Base-by-base conservation (phyloP, 1,284 basidiomycete species). In the Cryptococcus maquisensis region DNA sequence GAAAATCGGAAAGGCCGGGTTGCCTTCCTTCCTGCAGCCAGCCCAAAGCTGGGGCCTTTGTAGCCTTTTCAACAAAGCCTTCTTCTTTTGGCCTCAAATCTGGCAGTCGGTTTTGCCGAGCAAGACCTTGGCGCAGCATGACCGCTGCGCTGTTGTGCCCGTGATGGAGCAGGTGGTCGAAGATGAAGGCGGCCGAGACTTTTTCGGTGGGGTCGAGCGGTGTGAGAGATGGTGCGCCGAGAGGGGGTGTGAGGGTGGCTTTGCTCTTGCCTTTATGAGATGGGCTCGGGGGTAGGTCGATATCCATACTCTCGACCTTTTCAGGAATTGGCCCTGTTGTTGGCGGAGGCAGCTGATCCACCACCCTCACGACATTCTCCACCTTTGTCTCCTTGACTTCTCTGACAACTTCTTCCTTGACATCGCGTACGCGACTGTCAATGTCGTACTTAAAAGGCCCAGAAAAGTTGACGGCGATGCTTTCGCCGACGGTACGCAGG, bases 401-500 rank as follows among this genome's bases (percentile, higher is more conserved):
- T 16, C 24, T 44, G 21, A 18, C 12, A 8, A 44, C 18, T 24
- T 23, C 24, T 23, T 44, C 43, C 24, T 44, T 44, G 16, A 10
- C 43, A 12, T 24, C 43, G 12, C 43, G 81, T 26, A 88, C 86
- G 66, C 91, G 83, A 51, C 84, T 82, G 54, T 89, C 86, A 67
- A 97, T 94, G 71, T 94, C 90, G 71, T 84, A 96, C 65, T 79
- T 81, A 82, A 96, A 97, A 1, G 85, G 81, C 16, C 85, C 83
- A 57, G 45, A 88, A 71, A 96, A 93, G 76, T 96, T 95, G 66
- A 86, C 85, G 1, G 58, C 60, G 8, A 69, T 24, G 2, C 57
- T 62, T 62, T 72, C 72, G 44, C 65, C 82, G 79, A 80, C 77
- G 61, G 90, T 86, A 49, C 88, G 86, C 55, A 97, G 79, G 10